Conservation (phyloP, 495 filamentous ascomycete genomes). For the Podospora pseudocomata region DNA sequence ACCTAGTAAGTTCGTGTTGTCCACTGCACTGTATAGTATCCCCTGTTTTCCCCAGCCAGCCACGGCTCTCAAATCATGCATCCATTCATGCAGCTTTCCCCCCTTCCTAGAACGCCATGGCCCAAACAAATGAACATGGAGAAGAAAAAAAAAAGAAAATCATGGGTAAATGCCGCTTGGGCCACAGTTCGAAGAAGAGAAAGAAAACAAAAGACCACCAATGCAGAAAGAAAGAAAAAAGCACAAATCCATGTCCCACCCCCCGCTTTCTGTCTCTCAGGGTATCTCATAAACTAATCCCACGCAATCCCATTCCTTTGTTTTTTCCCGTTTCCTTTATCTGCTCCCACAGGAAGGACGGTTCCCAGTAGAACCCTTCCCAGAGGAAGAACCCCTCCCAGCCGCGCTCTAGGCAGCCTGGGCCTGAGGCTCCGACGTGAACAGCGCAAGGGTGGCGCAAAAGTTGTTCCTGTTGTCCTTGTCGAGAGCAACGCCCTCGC, state of each 20-base stretch:
- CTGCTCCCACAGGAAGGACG: not conserved
- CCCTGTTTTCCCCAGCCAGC: not conserved
- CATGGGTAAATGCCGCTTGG: slow-evolving; percentile 4
- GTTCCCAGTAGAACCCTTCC: not conserved
- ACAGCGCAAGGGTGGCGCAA: slow-evolving; percentile 70
- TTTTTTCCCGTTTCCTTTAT: not conserved
- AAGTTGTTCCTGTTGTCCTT: slow-evolving; percentile 67
- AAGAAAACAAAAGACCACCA: slow-evolving; percentile 1
- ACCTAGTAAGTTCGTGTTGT: not conserved
- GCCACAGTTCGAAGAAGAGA: slow-evolving; percentile 2
- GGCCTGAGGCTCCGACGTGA: slow-evolving; percentile 26
- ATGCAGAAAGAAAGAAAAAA: slow-evolving; percentile 1
- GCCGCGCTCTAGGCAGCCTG: not conserved
- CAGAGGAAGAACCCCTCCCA: not conserved
- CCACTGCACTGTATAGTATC: not conserved
- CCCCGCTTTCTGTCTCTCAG: slow-evolving; percentile 1
- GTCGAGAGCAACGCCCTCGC: slow-evolving; percentile 53
- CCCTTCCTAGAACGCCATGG: not conserved
- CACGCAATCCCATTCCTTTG: not conserved
- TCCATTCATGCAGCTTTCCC: not conserved
- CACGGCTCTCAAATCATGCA: not conserved
- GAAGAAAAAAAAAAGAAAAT: not conserved
- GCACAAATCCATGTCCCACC: slow-evolving; percentile 1
- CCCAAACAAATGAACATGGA: not conserved
- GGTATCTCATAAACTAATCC: slow-evolving; percentile 1